Evolutionary conservation across 768 basidiomycete species (phyloP), one percentile per base, ranked within the genome.

Genomic region (Collybiopsis luxurians): DNA sequence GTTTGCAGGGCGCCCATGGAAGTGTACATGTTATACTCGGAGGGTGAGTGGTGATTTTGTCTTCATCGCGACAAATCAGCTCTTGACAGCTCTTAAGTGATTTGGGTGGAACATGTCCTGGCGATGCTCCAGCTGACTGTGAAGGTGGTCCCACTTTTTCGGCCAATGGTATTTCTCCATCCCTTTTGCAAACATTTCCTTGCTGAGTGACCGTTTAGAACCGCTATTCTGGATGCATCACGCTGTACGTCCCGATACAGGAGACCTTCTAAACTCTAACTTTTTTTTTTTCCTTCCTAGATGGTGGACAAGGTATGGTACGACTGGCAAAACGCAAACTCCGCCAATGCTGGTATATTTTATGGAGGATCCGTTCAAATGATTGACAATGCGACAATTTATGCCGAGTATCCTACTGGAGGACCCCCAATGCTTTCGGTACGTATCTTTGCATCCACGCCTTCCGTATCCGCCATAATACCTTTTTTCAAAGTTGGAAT

Each of bases 231-330:
- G 61, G 60, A 38, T 73, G 43, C 70, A 73, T 61, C 73, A 73
- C 54, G 68, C 66, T 1, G 73, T 73, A 49, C 51, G 67, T 39
- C 28, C 34, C 36, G 19, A 39, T 54, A n/a, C 21, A 44, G 6
- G 17, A 19, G n/a, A n/a, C n/a, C n/a, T n/a, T 10, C 6, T 2
- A 17, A 51, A 21, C 34, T 24, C 9, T 51, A 51, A 15, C n/a
- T n/a, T n/a, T 6, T 9, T 50, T 5, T 17, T 24, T 50, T 45
- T 36, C 44, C 39, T 49, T 3, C 36, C 15, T 49, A 63, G 64
- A 73, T 72, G 71, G 61, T 74, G 47, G 73, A 73, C 60, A 71
- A 71, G 55, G 53, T 73, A 15, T 74, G 73, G 73, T 71, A 47
- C 49, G 67, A 73, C 48, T 73, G 73, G 73, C 73, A 74, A 47